Conservation (phyloP, 257 asterid genomes). For the Mitragyna speciosa region DNA sequence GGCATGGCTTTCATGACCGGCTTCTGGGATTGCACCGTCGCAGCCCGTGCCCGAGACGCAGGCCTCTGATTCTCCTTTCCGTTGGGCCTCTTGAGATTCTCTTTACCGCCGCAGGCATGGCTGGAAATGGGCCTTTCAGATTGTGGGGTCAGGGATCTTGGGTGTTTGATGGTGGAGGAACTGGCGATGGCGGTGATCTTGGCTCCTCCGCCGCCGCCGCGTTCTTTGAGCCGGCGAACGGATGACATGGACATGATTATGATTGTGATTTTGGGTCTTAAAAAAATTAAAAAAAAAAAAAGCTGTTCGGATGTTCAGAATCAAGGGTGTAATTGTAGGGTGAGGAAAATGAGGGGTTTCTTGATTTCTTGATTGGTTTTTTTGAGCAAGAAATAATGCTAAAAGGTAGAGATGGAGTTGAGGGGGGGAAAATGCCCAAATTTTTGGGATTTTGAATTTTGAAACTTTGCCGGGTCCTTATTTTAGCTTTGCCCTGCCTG, state of each 20-base stretch:
- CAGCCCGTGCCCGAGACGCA: constrained; percentile 48
- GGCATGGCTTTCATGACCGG: constrained; percentile 57
- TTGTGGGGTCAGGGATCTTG: constrained; percentile 43
- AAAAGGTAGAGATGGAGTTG: neutral
- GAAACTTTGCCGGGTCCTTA: constrained; percentile 11
- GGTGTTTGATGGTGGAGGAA: neutral
- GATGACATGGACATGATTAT: constrained; percentile 49
- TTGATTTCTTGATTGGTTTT: neutral
- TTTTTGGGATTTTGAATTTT: constrained; percentile 26
- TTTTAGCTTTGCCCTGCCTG: neutral
- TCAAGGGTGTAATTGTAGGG: neutral
- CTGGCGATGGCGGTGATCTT: constrained; percentile 32
- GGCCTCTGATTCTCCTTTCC: constrained; percentile 79
- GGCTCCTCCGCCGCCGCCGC: constrained; percentile 47
- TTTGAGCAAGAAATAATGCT: neutral
- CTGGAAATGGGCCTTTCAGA: constrained; percentile 37
- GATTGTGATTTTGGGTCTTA: neutral
- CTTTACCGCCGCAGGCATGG: constrained; percentile 14
- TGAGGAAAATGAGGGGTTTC: neutral
- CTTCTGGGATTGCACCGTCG: constrained; percentile 41
- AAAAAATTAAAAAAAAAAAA: no score
- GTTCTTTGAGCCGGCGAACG: constrained; percentile 61
- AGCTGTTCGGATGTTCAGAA: neutral
- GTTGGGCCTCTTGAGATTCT: constrained; percentile 27
- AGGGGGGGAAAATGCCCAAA: constrained; percentile 1